phyloP scores from a whole-genome alignment of 2,329 filamentous ascomycete genomes.

The Aspergillus aculeatinus region DNA sequence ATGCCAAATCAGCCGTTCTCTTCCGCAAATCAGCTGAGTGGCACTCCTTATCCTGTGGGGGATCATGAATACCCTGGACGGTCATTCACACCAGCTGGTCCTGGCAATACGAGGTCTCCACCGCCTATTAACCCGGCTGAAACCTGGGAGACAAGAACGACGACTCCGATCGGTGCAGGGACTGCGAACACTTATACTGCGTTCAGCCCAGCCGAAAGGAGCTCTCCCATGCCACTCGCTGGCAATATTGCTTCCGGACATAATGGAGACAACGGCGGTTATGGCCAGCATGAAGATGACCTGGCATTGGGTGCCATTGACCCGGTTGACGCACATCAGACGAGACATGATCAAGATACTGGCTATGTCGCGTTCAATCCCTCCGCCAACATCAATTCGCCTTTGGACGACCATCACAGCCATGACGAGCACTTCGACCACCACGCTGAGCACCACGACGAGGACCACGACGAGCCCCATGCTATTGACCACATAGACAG shows the following conservation, averaged over 20 bases:
- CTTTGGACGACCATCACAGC: not conserved
- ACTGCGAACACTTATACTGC: not conserved
- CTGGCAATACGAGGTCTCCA: slow-evolving; percentile 9
- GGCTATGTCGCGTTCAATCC: slow-evolving; percentile 27
- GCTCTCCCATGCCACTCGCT: not conserved
- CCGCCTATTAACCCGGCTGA: slow-evolving; percentile 19
- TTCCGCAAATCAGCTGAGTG: slow-evolving; percentile 6
- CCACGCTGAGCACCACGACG: not conserved
- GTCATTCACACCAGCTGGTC: slow-evolving; percentile 19
- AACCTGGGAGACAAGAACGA: slow-evolving; percentile 15
- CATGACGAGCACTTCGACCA: not conserved
- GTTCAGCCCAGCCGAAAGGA: not conserved
- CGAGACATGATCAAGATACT: not conserved
- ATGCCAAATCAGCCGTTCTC: slow-evolving; percentile 14
- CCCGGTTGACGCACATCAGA: not conserved
- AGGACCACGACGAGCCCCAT: not conserved
- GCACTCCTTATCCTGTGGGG: slow-evolving; percentile 10
- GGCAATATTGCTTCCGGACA: not conserved
- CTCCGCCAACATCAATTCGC: not conserved
- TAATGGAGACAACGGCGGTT: not conserved
- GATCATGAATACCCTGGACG: slow-evolving; percentile 17
- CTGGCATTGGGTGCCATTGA: not conserved
- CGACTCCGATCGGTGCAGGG: slow-evolving; percentile 14
- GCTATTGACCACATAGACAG: not conserved
- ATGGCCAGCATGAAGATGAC: not conserved